Base-by-base conservation (phyloP, 1,284 basidiomycete genomes). In the Sporisorium reilianum region DNA sequence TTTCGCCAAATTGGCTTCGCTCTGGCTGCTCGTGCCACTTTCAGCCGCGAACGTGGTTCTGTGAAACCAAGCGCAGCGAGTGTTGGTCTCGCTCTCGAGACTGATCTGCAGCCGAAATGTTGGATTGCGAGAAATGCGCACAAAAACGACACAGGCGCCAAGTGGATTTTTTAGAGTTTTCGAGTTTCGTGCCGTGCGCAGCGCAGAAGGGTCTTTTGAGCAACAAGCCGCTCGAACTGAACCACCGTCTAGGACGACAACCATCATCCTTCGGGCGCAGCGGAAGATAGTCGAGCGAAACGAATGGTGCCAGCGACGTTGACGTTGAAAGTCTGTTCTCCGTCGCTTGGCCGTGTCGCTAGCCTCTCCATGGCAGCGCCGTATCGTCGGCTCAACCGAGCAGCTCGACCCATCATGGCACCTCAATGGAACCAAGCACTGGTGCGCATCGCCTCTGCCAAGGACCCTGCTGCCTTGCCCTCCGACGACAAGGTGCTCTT, bases 401-500 rank as follows among this genome's bases (percentile, higher is more conserved):
- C 16, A 50, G 52, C 56, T 30, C 18, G 26, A 5, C 12, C 10
- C 5, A 44, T 20, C 20, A 72, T 67, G 64, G 36, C 56, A 22
- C 28, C 49, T 0, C 45, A 10, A 18, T 73, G 70, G 70, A 60
- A 68, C n/a, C 48, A 73, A 22, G 70, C 64, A 1, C 26, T 74
- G 38, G 65, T 74, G 40, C 54, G 46, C 28, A 74, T 74, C 30
- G 71, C 71, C 20, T 69, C 65, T 7, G 54, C 65, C 36, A 54
- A 57, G 9, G 65, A 74, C n/a, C 71, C 57, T 2, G 28, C 44
- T 1, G 12, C 45, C 1, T n/a, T 74, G 10, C 51, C 65, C 2
- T 42, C 67, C 3, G 63, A 70, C 0, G 89, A 89, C 0, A 81
- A 92, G 28, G 87, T 91, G 18, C 90, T 94, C 70, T 85, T 88